These are phyloP conservation scores for Pythium brassicae DNA, from an alignment of 352 stramenopile genomes.

Conservation along the genomic window DNA sequence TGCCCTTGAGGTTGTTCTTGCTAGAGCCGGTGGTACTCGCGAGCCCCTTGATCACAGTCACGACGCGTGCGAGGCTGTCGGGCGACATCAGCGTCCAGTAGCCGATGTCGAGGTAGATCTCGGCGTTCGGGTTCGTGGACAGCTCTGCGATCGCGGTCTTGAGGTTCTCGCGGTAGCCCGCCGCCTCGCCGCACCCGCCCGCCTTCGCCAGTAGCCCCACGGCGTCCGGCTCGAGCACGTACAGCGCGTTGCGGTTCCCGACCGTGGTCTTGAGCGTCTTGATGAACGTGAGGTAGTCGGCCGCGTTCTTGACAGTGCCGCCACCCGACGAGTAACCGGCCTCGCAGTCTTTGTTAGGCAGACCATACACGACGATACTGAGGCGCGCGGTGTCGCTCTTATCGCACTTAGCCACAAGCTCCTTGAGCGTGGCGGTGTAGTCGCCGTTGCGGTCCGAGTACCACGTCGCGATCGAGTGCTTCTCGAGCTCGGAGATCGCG, in stretches of 20 bases:
- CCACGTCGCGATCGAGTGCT: constrained; percentile 42
- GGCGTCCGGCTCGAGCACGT: constrained; percentile 66
- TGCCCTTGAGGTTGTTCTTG: constrained; percentile 37
- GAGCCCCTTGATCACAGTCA: constrained; percentile 36
- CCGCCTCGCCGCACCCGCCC: constrained; percentile 25
- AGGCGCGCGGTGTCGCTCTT: constrained; percentile 33
- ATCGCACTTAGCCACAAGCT: constrained; percentile 32
- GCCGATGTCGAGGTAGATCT: constrained; percentile 71
- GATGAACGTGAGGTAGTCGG: constrained; percentile 47
- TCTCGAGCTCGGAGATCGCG: constrained; percentile 28
- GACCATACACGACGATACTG: constrained; percentile 66
- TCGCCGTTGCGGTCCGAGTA: constrained; percentile 40
- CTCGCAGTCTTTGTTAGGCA: constrained; percentile 77
- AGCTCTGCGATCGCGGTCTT: constrained; percentile 40
- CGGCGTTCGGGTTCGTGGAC: constrained; percentile 54
- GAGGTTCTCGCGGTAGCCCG: constrained; percentile 46
- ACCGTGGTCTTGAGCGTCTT: constrained; percentile 18
- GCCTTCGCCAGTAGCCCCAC: constrained; percentile 44
- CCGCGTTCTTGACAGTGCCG: constrained; percentile 30
- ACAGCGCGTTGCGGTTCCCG: constrained; percentile 48
- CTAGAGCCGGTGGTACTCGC: constrained; percentile 8
- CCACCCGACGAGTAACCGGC: constrained; percentile 33
- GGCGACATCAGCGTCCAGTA: constrained; percentile 50
- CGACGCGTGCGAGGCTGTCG: constrained; percentile 20
- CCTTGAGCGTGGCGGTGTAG: constrained; percentile 15